phyloP scores from a whole-genome alignment of 257 asterid species.

The Nicotiana sylvestris region DNA sequence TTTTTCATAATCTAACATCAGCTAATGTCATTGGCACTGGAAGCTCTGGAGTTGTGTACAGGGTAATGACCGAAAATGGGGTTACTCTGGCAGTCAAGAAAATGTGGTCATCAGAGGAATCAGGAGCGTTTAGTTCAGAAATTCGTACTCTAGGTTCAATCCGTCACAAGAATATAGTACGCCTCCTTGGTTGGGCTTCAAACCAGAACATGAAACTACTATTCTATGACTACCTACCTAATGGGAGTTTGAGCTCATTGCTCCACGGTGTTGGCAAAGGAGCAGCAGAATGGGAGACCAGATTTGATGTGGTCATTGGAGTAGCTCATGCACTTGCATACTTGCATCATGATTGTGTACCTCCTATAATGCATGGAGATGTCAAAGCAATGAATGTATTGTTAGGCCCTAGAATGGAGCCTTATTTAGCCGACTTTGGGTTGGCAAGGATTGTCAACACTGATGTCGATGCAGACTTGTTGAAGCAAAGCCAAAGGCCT shows the following conservation, averaged over 20 bases:
- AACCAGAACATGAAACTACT: conserved; percentile 66
- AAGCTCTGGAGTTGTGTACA: conserved; percentile 92
- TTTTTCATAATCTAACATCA: conserved; percentile 62
- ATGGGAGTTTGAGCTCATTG: conserved; percentile 93
- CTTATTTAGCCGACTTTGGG: conserved; percentile 90
- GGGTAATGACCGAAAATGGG: conserved; percentile 65
- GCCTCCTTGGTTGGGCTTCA: conserved; percentile 91
- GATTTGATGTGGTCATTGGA: conserved; percentile 71
- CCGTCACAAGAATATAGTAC: conserved; percentile 85
- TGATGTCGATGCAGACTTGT: conserved; percentile 23
- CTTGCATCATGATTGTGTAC: conserved; percentile 89
- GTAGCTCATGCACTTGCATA: conserved; percentile 85
- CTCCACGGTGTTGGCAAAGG: conserved; percentile 88
- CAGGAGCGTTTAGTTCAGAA: conserved; percentile 74
- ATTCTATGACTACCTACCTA: conserved; percentile 87
- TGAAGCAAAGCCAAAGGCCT: conserved; percentile 63
- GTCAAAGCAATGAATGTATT: conserved; percentile 95
- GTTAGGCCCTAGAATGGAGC: conserved; percentile 72
- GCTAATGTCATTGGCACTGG: conserved; percentile 93
- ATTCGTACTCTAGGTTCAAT: conserved; percentile 78
- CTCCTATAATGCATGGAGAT: conserved; percentile 94
- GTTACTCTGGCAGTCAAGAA: conserved; percentile 74
- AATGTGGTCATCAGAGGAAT: conserved; percentile 91
- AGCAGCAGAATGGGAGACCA: conserved; percentile 82
- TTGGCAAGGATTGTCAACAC: conserved; percentile 60